Evolutionary conservation across 2,329 filamentous ascomycete species (phyloP), one percentile per base, ranked within the genome.

Genomic region (Apiospora saccharicola): DNA sequence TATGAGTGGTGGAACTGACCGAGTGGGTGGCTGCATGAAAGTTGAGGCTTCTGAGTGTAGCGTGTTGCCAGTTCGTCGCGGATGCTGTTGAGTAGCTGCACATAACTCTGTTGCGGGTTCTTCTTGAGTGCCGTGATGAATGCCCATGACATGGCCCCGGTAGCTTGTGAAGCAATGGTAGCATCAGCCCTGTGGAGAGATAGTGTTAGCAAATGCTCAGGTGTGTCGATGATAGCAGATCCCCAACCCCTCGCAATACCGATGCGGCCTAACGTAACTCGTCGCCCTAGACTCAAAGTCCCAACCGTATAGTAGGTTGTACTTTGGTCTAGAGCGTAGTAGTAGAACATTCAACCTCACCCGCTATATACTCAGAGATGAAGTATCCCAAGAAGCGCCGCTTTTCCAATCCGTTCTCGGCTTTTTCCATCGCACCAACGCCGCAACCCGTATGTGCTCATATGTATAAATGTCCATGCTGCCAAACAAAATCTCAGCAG

Each of bases 91-190:
- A 99, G 89, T 72, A 99, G 86, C 86, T 98, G 92, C 69, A 98
- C 94, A 80, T 99, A 99, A 84, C 93, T 98, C 86, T 98, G 96
- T 81, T 97, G 92, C 0, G 94, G 94, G 80, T 97, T 97, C 86
- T 95, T 94, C 87, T 93, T 95, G 79, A 98, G 88, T 26, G 95
- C 92, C 1, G 89, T 91, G 82, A 99, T 96, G 82, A 99, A 99
- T 2, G 96, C 96, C 91, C 93, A 98, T 4, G 95, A 98, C 96
- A 99, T 98, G 82, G 96, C 96, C 71, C 96, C 96, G 0, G 96
- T 99, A 46, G 96, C 96, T 84, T 98, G 89, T 72, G 94, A 91
- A 61, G 89, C 90, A 76, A 98, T 98, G 41, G 91, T 93, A 16
- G 96, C 95, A 82, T 99, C 96, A 84, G 94, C 93, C 73, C 95